Conservation (phyloP, 1,284 basidiomycete species). For the Cutaneotrichosporon arboriforme region DNA sequence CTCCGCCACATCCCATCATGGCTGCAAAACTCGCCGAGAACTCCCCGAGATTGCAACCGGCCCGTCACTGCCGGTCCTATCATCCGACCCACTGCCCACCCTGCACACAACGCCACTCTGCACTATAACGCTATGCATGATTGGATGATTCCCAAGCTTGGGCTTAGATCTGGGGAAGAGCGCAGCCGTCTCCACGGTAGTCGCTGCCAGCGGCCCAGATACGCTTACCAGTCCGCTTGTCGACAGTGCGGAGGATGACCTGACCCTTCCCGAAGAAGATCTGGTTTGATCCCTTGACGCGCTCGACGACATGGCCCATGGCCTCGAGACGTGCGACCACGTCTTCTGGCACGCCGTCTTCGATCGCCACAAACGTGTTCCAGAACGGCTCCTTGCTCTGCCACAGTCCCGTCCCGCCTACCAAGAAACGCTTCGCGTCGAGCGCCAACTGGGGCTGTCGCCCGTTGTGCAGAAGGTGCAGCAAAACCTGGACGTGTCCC, state of each 20-base stretch:
- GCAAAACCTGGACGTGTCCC: conserved; percentile 57
- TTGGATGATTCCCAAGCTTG: background rate
- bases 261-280: conserved; percentile 29
- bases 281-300: conserved; percentile 33
- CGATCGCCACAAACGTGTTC: conserved; percentile 75
- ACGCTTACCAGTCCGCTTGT: conserved; percentile 19
- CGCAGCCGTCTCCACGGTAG: conserved; percentile 28
- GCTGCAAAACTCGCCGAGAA: background rate
- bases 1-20: too few species aligned
- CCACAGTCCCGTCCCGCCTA: conserved; percentile 41
- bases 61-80: background rate
- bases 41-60: background rate
- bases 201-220: conserved; percentile 28
- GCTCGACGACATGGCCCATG: conserved; percentile 78
- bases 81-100: too few species aligned
- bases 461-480: conserved; percentile 51
- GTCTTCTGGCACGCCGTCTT: conserved; percentile 65
- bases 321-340: conserved; percentile 61
- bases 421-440: conserved; percentile 93
- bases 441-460: conserved; percentile 59
- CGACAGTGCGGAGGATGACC: conserved; percentile 21
- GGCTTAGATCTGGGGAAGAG: conserved; percentile 20
- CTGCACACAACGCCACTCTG: too few species aligned
- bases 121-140: too few species aligned
- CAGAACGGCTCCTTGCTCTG: conserved; percentile 50